Evolutionary conservation across 1,139 yeast species (phyloP), one percentile per base, ranked within the genome.

Genomic region (Nakaseomyces kungkrabaensis): DNA sequence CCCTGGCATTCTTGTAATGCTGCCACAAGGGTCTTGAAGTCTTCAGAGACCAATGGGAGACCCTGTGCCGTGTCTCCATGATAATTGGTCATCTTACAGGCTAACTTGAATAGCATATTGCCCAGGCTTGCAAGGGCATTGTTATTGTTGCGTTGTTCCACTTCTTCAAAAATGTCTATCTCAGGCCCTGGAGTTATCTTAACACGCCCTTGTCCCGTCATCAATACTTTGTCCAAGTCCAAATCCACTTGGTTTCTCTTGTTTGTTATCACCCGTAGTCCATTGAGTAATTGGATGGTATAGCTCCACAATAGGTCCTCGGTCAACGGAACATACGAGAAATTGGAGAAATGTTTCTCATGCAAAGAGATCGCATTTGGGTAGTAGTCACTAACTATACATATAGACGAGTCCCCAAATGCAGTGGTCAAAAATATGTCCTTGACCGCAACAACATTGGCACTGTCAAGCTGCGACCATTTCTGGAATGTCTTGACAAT

Each of bases 391-490:
- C 81, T 79, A 4, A 82, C 79, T 45, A 81, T 68, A 43, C 78
- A 78, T 50, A 84, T 68, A 1, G 87, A 81, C 53, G 77, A 75
- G 56, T 85, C 92, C 40, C 89, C 90, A 70, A 94, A 92, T 5
- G 90, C 86, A 54, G 88, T 78, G 9, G 94, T 82, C 1, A 96
- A 85, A 65, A 92, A 92, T 9, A 95, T 89, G 63, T 90, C 97
- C 48, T 78, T 76, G 7, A 89, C 68, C 40, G 75, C 74, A 1
- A 85, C 87, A 17, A 88, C 71, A 58, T 82, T 82, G 11, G 90
- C 77, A 55, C 72, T 70, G 31, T 73, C 68, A 9, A 79, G 61
- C 42, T 68, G 65, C 46, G 67, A 68, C 88, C 88, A 83, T 48
- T 65, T 72, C 52, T 76, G 75, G 44, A 82, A 72, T 5, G 68